Conservation (phyloP, 495 filamentous ascomycete genomes). For the Alectoria sarmentosa region DNA sequence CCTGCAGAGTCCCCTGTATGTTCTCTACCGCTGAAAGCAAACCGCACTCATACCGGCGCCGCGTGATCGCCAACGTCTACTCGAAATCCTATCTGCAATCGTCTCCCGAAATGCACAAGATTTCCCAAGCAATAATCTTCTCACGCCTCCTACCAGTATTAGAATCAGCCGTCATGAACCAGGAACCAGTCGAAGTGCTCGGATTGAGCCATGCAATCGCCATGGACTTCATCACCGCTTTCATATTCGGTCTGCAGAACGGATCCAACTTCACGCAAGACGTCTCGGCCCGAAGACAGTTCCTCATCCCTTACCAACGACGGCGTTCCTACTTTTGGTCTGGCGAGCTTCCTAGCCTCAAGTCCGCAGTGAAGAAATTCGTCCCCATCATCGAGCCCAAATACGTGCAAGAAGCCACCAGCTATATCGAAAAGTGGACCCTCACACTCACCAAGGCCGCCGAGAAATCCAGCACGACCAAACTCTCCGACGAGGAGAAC, state of each 20-base stretch:
- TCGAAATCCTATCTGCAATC: slow-evolving; percentile 55
- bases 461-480: slow-evolving; percentile 7
- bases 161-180: slow-evolving; percentile 7
- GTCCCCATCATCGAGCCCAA: slow-evolving; percentile 11
- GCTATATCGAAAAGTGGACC: slow-evolving; percentile 16
- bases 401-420: slow-evolving; percentile 13
- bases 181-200: slow-evolving; percentile 31
- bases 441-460: not conserved
- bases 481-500: not conserved
- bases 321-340: slow-evolving; percentile 52
- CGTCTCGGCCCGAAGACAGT: slow-evolving; percentile 37
- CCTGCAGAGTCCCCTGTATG: slow-evolving; percentile 40
- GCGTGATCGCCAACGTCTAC: slow-evolving; percentile 50
- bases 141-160: slow-evolving; percentile 55
- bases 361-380: slow-evolving; percentile 41
- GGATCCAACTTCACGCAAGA: slow-evolving; percentile 46
- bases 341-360: slow-evolving; percentile 61
- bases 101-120: slow-evolving; percentile 50
- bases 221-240: slow-evolving; percentile 40
- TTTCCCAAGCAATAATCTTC: slow-evolving; percentile 55
- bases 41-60: slow-evolving; percentile 43
- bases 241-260: slow-evolving; percentile 46
- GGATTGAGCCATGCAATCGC: slow-evolving; percentile 30
- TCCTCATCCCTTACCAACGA: slow-evolving; percentile 46
- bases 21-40: slow-evolving; percentile 47